Conservation (phyloP, 495 filamentous ascomycete species). For the Aspergillus sparsus region DNA sequence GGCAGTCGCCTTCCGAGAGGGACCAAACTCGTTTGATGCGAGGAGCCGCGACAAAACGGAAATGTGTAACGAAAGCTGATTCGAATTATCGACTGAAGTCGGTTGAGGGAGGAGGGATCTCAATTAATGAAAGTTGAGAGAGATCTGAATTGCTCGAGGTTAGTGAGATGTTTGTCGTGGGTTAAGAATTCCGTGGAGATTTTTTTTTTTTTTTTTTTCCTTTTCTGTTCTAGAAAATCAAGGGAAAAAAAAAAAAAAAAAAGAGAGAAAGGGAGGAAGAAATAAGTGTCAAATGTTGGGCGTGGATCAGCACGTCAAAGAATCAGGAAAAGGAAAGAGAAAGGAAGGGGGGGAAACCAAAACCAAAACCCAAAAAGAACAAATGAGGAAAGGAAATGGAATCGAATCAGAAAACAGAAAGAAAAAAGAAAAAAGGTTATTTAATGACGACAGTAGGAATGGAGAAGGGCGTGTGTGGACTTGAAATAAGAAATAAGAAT, state of each 20-base stretch:
- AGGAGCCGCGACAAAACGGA: conserved; percentile 21
- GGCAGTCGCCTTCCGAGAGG: conserved; percentile 16
- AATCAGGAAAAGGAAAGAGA: conserved; percentile 1
- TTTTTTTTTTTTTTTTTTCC: not conserved
- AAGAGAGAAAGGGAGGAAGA: conserved; percentile 2
- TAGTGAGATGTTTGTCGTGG: conserved; percentile 7
- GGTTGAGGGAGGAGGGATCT: conserved; percentile 12
- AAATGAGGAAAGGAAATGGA: conserved; percentile 7
- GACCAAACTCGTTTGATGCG: conserved; percentile 17
- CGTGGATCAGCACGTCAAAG: conserved; percentile 9
- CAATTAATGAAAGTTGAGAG: conserved; percentile 19
- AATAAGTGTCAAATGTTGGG: conserved; percentile 6
- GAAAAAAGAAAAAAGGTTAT: conserved; percentile 9
- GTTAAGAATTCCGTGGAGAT: not conserved
- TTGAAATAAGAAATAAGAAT: conserved; percentile 14
- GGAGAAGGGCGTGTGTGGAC: conserved; percentile 2
- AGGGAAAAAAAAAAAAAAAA: conserved; percentile 12
- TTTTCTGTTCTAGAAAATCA: not conserved
- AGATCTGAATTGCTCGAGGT: conserved; percentile 15
- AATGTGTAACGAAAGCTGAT: conserved; percentile 16
- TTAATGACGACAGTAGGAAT: conserved; percentile 6
- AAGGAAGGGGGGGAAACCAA: conserved; percentile 1
- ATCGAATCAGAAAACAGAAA: conserved; percentile 10
- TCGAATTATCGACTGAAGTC: conserved; percentile 3
- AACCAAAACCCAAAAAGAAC: conserved; percentile 9